Evolutionary conservation across 1,284 basidiomycete genomes (phyloP), one percentile per base, ranked within the genome.

Genomic region (Microbotryomycetes sp.): DNA sequence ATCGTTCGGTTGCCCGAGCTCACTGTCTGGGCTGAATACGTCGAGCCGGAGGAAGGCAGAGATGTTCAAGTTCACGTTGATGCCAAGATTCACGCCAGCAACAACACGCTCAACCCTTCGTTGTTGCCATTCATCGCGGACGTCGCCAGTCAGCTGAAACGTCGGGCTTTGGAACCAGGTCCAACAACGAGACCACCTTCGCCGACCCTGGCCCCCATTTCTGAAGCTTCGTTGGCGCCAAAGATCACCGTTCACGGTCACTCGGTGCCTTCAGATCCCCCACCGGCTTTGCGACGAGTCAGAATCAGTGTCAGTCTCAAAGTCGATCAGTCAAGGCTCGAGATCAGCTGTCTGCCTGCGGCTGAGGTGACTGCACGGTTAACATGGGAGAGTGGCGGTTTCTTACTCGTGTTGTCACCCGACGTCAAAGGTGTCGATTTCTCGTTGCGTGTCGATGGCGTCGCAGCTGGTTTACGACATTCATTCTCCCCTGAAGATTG

Each of bases 301-400:
- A 84, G 84, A 61, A 84, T 90, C 69, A 87, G 83, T 62, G 82
- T 93, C 76, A 90, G 88, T 65, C 79, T 96, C 28, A 87, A 88
- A 26, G 92, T 96, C 66, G 90, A 94, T 72, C 82, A 86, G 68
- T 94, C 92, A 1, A 85, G 82, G 60, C 79, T 96, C 49, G 84
- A 88, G 59, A 77, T 96, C 28, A 89, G 87, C 1, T 94, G 92
- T 69, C 84, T 86, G 60, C 88, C 89, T 0, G 89, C 92, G 71
- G 89, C 90, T 53, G 90, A 92, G 67, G 91, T 93, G 16, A 81
- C 88, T 47, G 88, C 88, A 22, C 86, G 86, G 2, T 74, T 94
- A 31, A 83, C 88, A 54, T 96, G 92, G 92, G 86, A 92, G 62
- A 92, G 87, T 68, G 92, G 92, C 42, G 91, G 91, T 0, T 92